These are phyloP conservation scores for Aspergillus oerlinghausenensis DNA, from an alignment of 2,329 filamentous ascomycete genomes.

Conservation along the genomic window DNA sequence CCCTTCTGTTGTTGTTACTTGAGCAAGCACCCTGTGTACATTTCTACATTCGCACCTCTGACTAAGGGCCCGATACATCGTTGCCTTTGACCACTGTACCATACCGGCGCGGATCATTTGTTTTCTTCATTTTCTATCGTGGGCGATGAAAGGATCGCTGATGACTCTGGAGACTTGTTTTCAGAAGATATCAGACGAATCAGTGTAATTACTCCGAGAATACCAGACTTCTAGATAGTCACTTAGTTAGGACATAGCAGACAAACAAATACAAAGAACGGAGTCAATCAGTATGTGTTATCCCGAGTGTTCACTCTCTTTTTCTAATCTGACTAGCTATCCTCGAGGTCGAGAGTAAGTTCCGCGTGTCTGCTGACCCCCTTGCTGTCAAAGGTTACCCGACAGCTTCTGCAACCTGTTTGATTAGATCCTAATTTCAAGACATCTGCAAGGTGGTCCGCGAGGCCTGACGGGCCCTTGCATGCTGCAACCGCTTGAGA, in stretches of 20 bases:
- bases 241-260: background rate
- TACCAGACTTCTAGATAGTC: background rate
- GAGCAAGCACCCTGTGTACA: background rate
- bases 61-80: background rate
- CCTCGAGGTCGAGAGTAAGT: background rate
- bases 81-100: background rate
- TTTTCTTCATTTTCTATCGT: background rate
- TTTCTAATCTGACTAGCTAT: background rate
- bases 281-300: background rate
- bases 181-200: background rate
- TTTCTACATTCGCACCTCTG: background rate
- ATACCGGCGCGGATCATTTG: background rate
- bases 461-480: background rate
- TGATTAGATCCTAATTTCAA: background rate
- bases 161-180: background rate
- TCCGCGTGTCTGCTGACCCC: background rate
- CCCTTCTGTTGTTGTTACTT: background rate
- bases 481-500: background rate
- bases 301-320: background rate
- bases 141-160: background rate
- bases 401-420: background rate
- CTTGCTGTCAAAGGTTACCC: background rate
- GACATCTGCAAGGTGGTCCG: background rate
- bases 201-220: background rate
- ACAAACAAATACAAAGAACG: background rate